Evolutionary conservation across 1,284 basidiomycete species (phyloP), one percentile per base, ranked within the genome.

Genomic region (Pseudozyma thailandica): DNA sequence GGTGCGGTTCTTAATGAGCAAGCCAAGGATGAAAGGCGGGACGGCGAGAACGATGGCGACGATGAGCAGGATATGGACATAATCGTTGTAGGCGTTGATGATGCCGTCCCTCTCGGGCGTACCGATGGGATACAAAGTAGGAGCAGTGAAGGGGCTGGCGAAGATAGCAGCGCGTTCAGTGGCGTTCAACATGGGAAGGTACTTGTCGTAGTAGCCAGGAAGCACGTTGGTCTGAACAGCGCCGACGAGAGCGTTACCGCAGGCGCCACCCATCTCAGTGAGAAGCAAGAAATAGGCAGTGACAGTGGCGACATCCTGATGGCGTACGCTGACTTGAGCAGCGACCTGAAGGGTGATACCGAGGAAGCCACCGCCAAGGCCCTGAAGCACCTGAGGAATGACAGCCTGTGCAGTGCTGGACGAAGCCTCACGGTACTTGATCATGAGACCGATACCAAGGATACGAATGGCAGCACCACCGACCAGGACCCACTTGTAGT

Each of bases 291-390:
- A 74, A 49, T 78, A 79, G 16, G 80, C 74, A n/a, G 80, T 82
- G 47, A 82, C 81, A 49, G 78, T 78, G 27, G 80, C 79, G 9
- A 82, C 80, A 31, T 82, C 78, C 51, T 81, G 79, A 60, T 82
- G 81, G 12, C 72, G 79, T 20, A 82, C 81, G 26, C 71, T 74
- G 35, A 82, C 75, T 55, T 82, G 81, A 8, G 80, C 74, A 15
- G 77, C 69, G 13, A 81, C 74, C 47, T 80, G 74, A 10, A 81
- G 56, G 15, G 72, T 70, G 48, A 81, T 62, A 45, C 80, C 81
- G 30, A 80, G 59, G 51, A 82, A 70, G 8, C 78, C 81, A 45
- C 81, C 81, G 20, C 81, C 81, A 18, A 81, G 63, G 27, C 81
- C 81, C 59, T 82, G 78, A 3, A 82, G 61, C 6, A 82, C 61